Conservation (phyloP, 2,329 filamentous ascomycete species). For the Macroventuria anomochaeta region DNA sequence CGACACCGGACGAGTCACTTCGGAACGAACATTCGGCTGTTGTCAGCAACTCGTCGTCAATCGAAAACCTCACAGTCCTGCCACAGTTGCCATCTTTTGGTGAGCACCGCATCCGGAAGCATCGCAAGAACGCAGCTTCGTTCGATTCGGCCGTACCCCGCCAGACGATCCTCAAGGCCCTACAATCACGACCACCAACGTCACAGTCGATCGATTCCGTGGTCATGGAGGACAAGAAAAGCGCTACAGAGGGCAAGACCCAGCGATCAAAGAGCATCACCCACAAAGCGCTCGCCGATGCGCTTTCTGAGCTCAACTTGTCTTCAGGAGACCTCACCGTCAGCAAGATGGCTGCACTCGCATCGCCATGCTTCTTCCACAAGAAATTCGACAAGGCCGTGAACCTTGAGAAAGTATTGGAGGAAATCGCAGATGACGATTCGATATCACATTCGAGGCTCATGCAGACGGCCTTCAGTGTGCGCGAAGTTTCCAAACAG, state of each 20-base stretch:
- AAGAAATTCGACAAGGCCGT: slow-evolving; percentile 95
- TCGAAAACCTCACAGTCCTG: slow-evolving; percentile 44
- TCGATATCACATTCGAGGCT: slow-evolving; percentile 92
- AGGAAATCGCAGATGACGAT: slow-evolving; percentile 88
- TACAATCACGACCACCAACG: slow-evolving; percentile 67
- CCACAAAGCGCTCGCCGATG: slow-evolving; percentile 66
- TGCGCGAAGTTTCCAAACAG: slow-evolving; percentile 94
- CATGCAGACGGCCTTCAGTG: slow-evolving; percentile 92
- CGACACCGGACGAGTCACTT: slow-evolving; percentile 35
- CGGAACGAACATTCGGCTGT: slow-evolving; percentile 28
- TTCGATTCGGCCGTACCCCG: slow-evolving; percentile 70
- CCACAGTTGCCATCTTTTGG: slow-evolving; percentile 46
- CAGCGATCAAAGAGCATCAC: slow-evolving; percentile 39
- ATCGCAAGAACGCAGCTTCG: slow-evolving; percentile 56
- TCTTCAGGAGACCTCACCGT: slow-evolving; percentile 51
- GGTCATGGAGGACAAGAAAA: slow-evolving; percentile 55
- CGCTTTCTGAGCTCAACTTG: slow-evolving; percentile 60
- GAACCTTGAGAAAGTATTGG: slow-evolving; percentile 90
- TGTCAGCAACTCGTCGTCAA: slow-evolving; percentile 43
- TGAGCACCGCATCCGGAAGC: slow-evolving; percentile 46
- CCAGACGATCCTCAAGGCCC: slow-evolving; percentile 82
- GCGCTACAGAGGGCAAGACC: slow-evolving; percentile 36
- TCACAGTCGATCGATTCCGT: slow-evolving; percentile 69
- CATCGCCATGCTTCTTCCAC: slow-evolving; percentile 97
- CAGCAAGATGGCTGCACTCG: slow-evolving; percentile 68